Conservation (phyloP, 768 basidiomycete species). For the Harrya chromipes region DNA sequence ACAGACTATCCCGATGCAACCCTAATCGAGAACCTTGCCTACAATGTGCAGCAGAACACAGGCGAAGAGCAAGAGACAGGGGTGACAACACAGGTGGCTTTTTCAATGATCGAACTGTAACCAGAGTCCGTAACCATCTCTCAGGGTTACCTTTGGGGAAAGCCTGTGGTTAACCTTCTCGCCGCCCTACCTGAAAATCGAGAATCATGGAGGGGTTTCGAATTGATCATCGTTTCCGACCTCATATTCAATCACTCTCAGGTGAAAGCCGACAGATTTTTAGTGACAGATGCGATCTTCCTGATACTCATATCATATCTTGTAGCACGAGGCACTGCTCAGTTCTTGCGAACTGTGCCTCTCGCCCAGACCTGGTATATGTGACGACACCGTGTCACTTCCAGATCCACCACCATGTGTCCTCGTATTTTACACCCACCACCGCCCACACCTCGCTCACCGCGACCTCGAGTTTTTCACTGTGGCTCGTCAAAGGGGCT, state of each 20-base stretch:
- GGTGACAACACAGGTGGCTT: slow-evolving; percentile 34
- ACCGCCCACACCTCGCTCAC: slow-evolving; percentile 78
- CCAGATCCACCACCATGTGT: slow-evolving; percentile 38
- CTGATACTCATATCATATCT: not conserved
- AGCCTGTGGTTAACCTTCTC: slow-evolving; percentile 38
- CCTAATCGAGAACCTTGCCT: slow-evolving; percentile 70
- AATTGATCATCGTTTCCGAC: slow-evolving; percentile 87
- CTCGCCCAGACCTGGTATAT: slow-evolving; percentile 19
- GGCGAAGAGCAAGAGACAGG: slow-evolving; percentile 11
- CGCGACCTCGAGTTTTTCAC: slow-evolving; percentile 82
- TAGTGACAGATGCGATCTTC: not conserved
- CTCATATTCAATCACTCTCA: slow-evolving; percentile 95
- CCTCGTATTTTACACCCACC: slow-evolving; percentile 88
- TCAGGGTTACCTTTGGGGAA: slow-evolving; percentile 86
- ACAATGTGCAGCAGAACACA: slow-evolving; percentile 66
- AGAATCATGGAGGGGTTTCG: slow-evolving; percentile 44
- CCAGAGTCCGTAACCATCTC: not conserved
- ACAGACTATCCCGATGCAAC: slow-evolving; percentile 90
- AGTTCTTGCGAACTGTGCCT: slow-evolving; percentile 58
- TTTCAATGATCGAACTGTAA: slow-evolving; percentile 30
- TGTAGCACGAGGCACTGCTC: slow-evolving; percentile 78
- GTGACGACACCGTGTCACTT: slow-evolving; percentile 5
- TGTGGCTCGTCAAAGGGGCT: slow-evolving; percentile 58
- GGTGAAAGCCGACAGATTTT: slow-evolving; percentile 34
- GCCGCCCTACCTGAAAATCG: slow-evolving; percentile 17